Evolutionary conservation across 2,329 filamentous ascomycete genomes (phyloP), one percentile per base, ranked within the genome.

Genomic region (Epicoccum nigrum): DNA sequence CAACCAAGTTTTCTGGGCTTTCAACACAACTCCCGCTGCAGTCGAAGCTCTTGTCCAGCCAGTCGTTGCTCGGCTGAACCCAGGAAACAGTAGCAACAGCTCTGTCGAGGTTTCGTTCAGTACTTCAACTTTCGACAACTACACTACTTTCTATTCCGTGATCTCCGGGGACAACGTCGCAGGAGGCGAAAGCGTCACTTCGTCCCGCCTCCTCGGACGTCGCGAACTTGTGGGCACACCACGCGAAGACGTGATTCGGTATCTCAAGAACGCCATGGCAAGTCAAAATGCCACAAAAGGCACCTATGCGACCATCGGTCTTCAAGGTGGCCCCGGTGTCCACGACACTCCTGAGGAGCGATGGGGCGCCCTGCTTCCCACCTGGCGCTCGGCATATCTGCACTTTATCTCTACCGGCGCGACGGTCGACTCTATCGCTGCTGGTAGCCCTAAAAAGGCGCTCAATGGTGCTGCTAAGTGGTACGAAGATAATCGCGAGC

Each of bases 331-430:
- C 1, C 59, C 63, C 4, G 68, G 69, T 12, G 63, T 69, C 2
- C 55, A 57, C 20, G 52, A 65, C 19, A 56, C 45, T 0, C 42
- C 60, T 2, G 33, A 45, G 2, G n/a, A 43, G 7, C 53, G 27
- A 21, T 67, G 50, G 50, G 69, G 68, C 21, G 62, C 69, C 7
- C 55, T 73, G 16, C 54, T 64, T 23, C 67, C 68, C 0, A 67
- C 67, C 0, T 76, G 74, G 74, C 63, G 67, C 16, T 55, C 51
- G 2, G 63, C 70, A 4, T 74, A 74, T 17, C 44, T 68, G 2
- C 70, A 72, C 30, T 49, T 66, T 12, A 65, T 70, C 40, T 49
- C 63, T 2, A 66, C 56, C 4, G 65, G 69, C 0, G 67, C 58
- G 11, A 12, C 52, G 35, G 4, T 47, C 3, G 16, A 41, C 38